phyloP scores from a whole-genome alignment of 1,284 basidiomycete genomes.

The Microbotryum lychnidis-dioicae region DNA sequence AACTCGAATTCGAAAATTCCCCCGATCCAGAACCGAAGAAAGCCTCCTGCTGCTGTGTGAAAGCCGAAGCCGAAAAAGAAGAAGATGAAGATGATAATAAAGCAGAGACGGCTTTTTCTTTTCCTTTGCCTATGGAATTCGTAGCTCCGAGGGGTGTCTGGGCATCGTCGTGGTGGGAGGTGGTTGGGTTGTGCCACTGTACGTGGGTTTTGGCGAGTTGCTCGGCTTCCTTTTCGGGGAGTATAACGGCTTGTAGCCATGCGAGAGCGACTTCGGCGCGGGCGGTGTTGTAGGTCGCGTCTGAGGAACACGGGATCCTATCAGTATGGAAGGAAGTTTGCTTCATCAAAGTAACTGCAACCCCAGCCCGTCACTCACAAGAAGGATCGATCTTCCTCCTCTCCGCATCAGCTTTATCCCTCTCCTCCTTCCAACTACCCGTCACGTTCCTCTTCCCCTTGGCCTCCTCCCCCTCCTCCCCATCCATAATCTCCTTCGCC shows the following conservation, averaged over 20 bases:
- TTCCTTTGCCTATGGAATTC: neutral
- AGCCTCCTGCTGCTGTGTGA: too few species aligned
- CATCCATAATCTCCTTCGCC: conserved; percentile 1
- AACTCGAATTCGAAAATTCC: too few species aligned
- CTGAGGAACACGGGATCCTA: conserved; percentile 33
- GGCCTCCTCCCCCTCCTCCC: neutral
- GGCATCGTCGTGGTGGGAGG: too few species aligned
- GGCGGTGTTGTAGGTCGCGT: conserved; percentile 62
- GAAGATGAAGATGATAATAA: too few species aligned
- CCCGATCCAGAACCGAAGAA: too few species aligned
- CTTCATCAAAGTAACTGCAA: neutral
- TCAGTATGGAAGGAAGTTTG: neutral
- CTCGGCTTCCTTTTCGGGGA: conserved; percentile 54
- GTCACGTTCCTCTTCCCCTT: conserved; percentile 48
- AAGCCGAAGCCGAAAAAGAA: neutral
- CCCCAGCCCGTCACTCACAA: conserved; percentile 3
- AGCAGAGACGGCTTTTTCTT: neutral
- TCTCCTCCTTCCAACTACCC: conserved; percentile 48
- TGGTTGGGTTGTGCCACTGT: too few species aligned
- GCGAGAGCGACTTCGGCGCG: conserved; percentile 70
- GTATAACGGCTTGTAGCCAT: conserved; percentile 66
- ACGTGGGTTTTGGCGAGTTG: too few species aligned
- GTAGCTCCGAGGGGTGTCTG: too few species aligned
- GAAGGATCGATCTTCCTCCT: conserved; percentile 43
- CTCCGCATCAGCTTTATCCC: conserved; percentile 46